Percentiles rank a stretch among this genome's conserved stretches.
Evolutionary conservation across 495 filamentous ascomycete species (phyloP).

Genomic region (Mytilinidion resinicola): DNA sequence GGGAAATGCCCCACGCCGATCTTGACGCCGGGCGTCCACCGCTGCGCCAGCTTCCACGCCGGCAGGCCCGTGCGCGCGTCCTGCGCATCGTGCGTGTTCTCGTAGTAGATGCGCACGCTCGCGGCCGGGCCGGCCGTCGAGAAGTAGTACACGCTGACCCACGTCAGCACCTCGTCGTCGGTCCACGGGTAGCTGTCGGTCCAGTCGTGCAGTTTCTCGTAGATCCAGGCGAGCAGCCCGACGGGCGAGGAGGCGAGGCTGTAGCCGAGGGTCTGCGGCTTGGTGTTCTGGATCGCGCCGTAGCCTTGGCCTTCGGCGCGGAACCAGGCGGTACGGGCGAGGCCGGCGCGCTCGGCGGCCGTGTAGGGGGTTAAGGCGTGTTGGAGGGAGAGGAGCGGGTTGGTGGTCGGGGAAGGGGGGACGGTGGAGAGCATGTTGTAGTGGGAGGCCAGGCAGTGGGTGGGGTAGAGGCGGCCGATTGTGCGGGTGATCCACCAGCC

Average conservation of each 20-base stretch:
- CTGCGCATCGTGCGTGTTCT: constrained; percentile 28
- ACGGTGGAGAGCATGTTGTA: constrained; percentile 51
- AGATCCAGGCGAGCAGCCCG: constrained; percentile 48
- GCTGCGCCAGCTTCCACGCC: constrained; percentile 5
- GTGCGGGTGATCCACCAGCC: constrained; percentile 56
- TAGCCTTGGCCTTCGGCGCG: constrained; percentile 39
- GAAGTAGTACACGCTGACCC: constrained; percentile 49
- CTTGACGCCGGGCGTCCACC: constrained; percentile 43
- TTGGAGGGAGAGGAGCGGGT: constrained; percentile 42
- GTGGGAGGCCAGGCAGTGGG: constrained; percentile 55
- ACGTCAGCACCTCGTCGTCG: constrained; percentile 48
- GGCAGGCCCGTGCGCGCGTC: constrained; percentile 10
- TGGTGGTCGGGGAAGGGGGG: constrained; percentile 32
- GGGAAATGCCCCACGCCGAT: constrained; percentile 51
- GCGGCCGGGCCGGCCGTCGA: constrained; percentile 45
- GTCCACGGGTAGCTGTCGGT: constrained; percentile 46
- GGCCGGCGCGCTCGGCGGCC: constrained; percentile 32
- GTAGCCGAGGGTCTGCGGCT: constrained; percentile 47
- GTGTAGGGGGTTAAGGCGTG: constrained; percentile 38
- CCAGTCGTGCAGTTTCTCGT: constrained; percentile 47
- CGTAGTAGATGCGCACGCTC: constrained; percentile 45
- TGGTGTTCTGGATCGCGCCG: constrained; percentile 40
- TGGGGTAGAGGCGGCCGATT: constrained; percentile 51
- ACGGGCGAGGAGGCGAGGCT: constrained; percentile 46
- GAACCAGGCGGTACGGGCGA: constrained; percentile 34